Base-by-base conservation (phyloP, 2,329 filamentous ascomycete genomes). In the Cercospora zeae-maydis region DNA sequence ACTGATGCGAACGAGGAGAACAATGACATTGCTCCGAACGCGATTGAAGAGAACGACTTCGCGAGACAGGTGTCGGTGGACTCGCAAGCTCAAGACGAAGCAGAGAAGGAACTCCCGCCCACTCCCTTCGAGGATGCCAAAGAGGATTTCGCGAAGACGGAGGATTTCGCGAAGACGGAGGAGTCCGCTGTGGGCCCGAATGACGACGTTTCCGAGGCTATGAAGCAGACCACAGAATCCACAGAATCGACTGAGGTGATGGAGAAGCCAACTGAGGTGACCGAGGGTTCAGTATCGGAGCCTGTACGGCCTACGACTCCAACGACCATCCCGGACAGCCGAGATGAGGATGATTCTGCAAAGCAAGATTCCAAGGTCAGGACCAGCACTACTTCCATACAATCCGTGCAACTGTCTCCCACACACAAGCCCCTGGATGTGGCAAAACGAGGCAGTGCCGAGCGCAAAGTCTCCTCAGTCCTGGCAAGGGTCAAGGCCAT, bases 121-220 rank as follows among this genome's bases (percentile, higher is more conserved):
- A 68, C 67, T 6, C 67, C 66, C 9, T 69, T 67, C 34, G 66
- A 69, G 45, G 67, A 69, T 39, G 67, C 67, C 16, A 66, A 58
- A 16, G 62, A 67, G 47, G 62, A 69, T 13, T 13, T 49, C 14
- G 42, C 11, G 6, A n/a, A 49, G 27, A 58, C 54, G 9, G 61
- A 65, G 10, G 31, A 52, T 27, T 14, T 49, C 14, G 42, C 19
- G 5, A 14, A 47, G 27, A 58, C 54, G 11, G 61, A 65, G 9
- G 31, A 52, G 2, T 36, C 61, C 21, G 37, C 63, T 19, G 36
- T 57, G 14, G 55, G 58, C 6, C 47, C 53, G 51, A 36, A 14
- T 16, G 34, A 47, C 34, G 53, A 13, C 21, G 30, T 30, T 19
- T 4, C 31, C 3, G 36, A 27, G 14, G 24, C 16, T 6, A 21